A percentile compares a stretch with the other conserved stretches of the same genome.
Evolutionary conservation across 2,329 filamentous ascomycete genomes (phyloP).

Genomic region (Talaromyces sp.): DNA sequence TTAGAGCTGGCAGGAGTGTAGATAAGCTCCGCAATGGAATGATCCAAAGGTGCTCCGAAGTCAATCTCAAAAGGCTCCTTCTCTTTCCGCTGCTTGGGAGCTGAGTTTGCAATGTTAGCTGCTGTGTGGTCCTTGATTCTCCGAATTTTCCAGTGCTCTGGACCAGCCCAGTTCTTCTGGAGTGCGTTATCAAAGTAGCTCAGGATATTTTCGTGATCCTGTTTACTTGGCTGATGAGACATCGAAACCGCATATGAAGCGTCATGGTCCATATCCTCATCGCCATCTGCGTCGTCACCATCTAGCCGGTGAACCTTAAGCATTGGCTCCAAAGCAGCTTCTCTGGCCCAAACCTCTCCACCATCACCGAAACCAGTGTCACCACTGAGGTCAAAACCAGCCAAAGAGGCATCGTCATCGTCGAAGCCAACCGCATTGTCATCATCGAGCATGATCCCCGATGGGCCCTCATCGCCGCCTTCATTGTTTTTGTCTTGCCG

Average conservation of each 20-base stretch:
- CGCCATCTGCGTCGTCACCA: constrained; percentile 56
- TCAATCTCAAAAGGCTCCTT: constrained; percentile 97
- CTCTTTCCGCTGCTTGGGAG: constrained; percentile 75
- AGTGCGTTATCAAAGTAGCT: constrained; percentile 96
- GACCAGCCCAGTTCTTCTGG: constrained; percentile 95
- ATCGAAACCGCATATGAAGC: constrained; percentile 81
- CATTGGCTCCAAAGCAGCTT: constrained; percentile 84
- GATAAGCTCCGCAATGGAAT: constrained; percentile 71
- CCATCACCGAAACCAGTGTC: constrained; percentile 92
- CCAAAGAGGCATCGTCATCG: constrained; percentile 72
- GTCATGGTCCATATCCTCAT: constrained; percentile 63
- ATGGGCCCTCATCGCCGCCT: constrained; percentile 64
- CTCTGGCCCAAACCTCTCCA: constrained; percentile 91
- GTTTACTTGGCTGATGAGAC: constrained; percentile 68
- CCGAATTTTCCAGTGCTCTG: constrained; percentile 97
- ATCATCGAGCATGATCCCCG: constrained; percentile 82
- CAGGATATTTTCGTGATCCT: constrained; percentile 88
- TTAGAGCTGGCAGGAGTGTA: constrained; percentile 82
- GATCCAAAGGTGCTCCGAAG: constrained; percentile 75
- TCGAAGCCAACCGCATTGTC: constrained; percentile 83
- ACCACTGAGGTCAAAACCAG: constrained; percentile 67
- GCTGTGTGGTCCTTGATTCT: constrained; percentile 80
- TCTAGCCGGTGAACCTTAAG: constrained; percentile 71
- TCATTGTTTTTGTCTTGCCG: constrained; percentile 65
- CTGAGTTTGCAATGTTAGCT: constrained; percentile 45